Evolutionary conservation across 768 basidiomycete genomes (phyloP), one percentile per base, ranked within the genome.

Genomic region (Calvatia gigantea): DNA sequence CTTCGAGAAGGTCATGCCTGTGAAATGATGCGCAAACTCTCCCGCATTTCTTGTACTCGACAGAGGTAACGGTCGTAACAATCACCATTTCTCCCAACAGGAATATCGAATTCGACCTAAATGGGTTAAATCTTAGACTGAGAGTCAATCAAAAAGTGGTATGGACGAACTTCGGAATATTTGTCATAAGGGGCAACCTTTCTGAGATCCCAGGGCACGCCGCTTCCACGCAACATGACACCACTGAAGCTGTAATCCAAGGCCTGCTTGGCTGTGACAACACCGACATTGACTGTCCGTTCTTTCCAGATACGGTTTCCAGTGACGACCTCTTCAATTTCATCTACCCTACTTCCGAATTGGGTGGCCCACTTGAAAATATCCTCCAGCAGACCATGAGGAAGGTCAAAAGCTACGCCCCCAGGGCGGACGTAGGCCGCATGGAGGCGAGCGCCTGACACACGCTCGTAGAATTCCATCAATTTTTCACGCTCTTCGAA

Each of bases 391-490:
- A 99, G 77, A n/a, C 96, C 96, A 61, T 98, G 95, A 9, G 96
- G 96, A 42, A 99, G 78, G 67, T 99, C 96, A 67, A 94, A 98
- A 1, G 96, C 96, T 45, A 99, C 96, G 64, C 96, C 96, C 58
- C 96, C 96, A 1, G 96, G 96, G 58, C 96, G 89, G 45, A 98
- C 89, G 69, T 98, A 99, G n/a, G 96, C 96, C 4, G 94, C 86
- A 66, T 99, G 96, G 65, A 99, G 81, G 53, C 96, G 94, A 4
- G 96, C 96, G 61, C 96, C 96, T 7, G 95, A 98, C 37, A 98
- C 96, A 54, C 96, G 94, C 74, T 99, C 96, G 70, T 99, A 99
- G 74, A 98, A 99, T 69, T 99, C 96, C 96, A 98, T 98, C 60
- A 98, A 85, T 78, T 99, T 99, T 76, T 98, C 96, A 54, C 96